Base-by-base conservation (phyloP, 139 green algal genomes). In the Mychonastes homosphaera region DNA sequence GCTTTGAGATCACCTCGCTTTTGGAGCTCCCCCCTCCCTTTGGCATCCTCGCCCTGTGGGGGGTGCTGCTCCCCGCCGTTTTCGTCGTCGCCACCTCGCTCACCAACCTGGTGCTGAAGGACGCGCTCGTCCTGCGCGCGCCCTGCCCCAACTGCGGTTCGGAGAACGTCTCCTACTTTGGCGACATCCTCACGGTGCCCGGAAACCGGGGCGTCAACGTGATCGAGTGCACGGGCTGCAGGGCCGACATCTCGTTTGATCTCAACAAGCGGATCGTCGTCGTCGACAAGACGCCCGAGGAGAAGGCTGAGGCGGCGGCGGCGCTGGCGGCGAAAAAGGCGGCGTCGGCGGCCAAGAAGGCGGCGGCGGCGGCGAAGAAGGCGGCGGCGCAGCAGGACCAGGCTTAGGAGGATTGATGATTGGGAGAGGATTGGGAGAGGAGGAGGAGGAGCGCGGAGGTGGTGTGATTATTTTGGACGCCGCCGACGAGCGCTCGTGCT, bases 11-110 rank as follows among this genome's bases (percentile, higher is more conserved):
- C 16, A 84, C 80, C 6, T 64, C 76, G 27, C 26, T 81, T 21
- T 67, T 93, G 33, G 79, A 94, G 78, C 76, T 94, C 56, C 87
- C 87, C 0, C 64, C 84, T 21, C 87, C 87, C 1, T 89, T 71
- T 6, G 86, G 87, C 59, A 81, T 91, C 52, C 47, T 87, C 21
- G 62, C 86, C 23, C 58, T 90, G 53, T 95, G 88, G 88, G 87
- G 82, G 28, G 33, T 93, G 34, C 62, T 94, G 32, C 76, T 95
- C 53, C 84, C 87, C 6, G 51, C 64, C 2, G 52, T 88, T 21
- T 95, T 86, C 63, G 65, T 93, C 4, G 56, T 95, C 28, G 67
- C 78, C n/a, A 76, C 77, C 53, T 64, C 68, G 43, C 46, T 95
- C 19, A 95, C 87, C 32, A 90, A 88, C 69, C 40, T 91, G 9